Evolutionary conservation across 176 grass and related monocot species (phyloP), one percentile per base, ranked within the genome.

Genomic region (Musa troglodytarum): DNA sequence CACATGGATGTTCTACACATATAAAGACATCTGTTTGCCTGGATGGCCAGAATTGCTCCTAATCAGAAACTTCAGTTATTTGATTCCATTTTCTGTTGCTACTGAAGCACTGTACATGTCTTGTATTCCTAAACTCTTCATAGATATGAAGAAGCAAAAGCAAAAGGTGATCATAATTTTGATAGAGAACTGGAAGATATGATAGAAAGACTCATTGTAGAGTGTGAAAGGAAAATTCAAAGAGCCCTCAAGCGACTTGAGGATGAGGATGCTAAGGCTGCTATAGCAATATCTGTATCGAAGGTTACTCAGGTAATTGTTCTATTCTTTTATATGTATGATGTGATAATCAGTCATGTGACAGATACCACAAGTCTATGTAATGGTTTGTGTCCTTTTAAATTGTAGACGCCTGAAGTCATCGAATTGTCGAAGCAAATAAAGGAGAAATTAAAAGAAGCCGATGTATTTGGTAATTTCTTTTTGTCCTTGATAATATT

Each of bases 201-300:
- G 67, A 94, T 98, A 76, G 90, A 98, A 83, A 87, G 90, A 75
- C 54, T 98, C 28, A 98, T 98, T 87, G 90, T 82, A 59, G 95
- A 98, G 69, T 98, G 95, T 1, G 90, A 98, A 87, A 87, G 95
- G 76, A 98, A 98, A 82, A 98, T 98, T 72, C 88, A 94, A 56
- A 90, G 95, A 80, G 90, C 95, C 71, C 90, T 98, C 77, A 87
- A 94, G 53, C 90, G 88, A 24, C 78, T 98, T 59, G 90, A 88
- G 49, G 95, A 98, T 52, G 95, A 98, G 63, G 95, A 98, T 13
- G 80, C 95, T 53, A 93, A 98, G 57, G 90, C 90, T 84, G 94
- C 94, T 77, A 91, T 98, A 80, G 94, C 94, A 77, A 98, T 98
- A 85, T 98, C 88, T 83, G 84, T 93, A 52, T 85, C 90, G 52